These are phyloP conservation scores for Fusarium buxicola DNA, from an alignment of 2,329 filamentous ascomycete genomes.

Conservation along the genomic window DNA sequence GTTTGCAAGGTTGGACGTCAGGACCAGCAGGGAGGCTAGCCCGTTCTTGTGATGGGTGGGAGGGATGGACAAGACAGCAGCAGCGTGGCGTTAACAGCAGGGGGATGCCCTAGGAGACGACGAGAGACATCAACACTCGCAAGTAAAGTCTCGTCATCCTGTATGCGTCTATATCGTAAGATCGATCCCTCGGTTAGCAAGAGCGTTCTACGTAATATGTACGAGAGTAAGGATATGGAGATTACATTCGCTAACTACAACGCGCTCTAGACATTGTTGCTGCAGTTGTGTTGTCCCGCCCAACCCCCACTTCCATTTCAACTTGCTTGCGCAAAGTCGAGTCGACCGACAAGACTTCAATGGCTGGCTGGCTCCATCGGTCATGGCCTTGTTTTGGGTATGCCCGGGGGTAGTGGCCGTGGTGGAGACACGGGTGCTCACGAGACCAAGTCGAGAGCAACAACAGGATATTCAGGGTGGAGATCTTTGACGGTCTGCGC, in stretches of 20 bases:
- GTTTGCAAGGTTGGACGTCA: constrained; percentile 21
- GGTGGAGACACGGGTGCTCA: constrained; percentile 27
- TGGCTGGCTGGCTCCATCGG: constrained; percentile 13
- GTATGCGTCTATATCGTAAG: too few relatives aligned
- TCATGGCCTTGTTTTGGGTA: constrained; percentile 30
- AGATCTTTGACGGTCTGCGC: constrained; percentile 10
- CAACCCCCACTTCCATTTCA: constrained; percentile 33
- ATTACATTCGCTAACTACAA: constrained; percentile 31
- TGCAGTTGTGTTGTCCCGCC: constrained; percentile 23
- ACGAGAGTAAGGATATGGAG: constrained; percentile 18
- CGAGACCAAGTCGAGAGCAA: constrained; percentile 26
- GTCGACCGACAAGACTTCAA: not conserved
- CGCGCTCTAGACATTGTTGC: constrained; percentile 20
- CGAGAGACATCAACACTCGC: too few relatives aligned
- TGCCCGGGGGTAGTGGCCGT: constrained; percentile 23
- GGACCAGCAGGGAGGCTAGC: constrained; percentile 23
- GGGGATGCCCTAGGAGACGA: constrained; percentile 2
- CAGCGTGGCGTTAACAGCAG: constrained; percentile 18
- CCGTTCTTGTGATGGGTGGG: constrained; percentile 11
- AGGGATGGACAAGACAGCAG: constrained; percentile 8
- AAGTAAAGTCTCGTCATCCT: constrained; percentile 1
- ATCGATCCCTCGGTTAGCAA: too few relatives aligned
- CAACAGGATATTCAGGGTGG: not conserved
- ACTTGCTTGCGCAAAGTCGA: constrained; percentile 17
- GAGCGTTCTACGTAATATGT: too few relatives aligned